Evolutionary conservation across 257 asterid species (phyloP).

Genomic region (Verbena officinalis): DNA sequence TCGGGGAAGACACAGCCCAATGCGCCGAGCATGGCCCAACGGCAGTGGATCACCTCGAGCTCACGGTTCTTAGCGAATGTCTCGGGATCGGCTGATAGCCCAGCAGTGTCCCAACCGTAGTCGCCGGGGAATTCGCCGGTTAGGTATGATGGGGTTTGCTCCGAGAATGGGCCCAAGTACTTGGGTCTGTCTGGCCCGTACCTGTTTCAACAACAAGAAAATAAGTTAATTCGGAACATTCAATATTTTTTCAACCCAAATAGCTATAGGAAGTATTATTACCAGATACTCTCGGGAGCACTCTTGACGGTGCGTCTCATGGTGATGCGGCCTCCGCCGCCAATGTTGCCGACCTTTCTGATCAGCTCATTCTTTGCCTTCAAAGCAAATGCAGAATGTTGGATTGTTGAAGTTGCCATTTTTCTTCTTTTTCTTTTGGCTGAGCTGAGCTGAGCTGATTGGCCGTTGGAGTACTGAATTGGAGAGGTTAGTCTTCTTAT

Average conservation of each 20-base stretch:
- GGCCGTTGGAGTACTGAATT: no score
- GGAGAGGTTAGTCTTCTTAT: conserved; percentile 30
- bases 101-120: conserved; percentile 97
- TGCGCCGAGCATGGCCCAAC: conserved; percentile 99
- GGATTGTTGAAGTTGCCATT: conserved; percentile 78
- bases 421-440: background rate
- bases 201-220: no score
- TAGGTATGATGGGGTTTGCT: conserved; percentile 85
- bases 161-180: conserved; percentile 92
- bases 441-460: no score
- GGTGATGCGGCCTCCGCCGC: conserved; percentile 73
- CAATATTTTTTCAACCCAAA: no score
- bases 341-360: conserved; percentile 55
- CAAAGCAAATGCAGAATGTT: conserved; percentile 69
- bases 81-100: conserved; percentile 93
- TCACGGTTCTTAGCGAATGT: conserved; percentile 89
- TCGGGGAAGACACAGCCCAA: conserved; percentile 89
- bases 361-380: conserved; percentile 68
- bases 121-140: conserved; percentile 95
- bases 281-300: conserved; percentile 90
- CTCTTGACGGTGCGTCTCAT: conserved; percentile 93
- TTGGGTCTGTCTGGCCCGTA: conserved; percentile 91
- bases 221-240: no score
- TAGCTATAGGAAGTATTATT: no score
- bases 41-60: conserved; percentile 81